Percentiles rank a stretch among this genome's conserved stretches.
Evolutionary conservation across 495 filamentous ascomycete genomes (phyloP).

Genomic region (Penicillium ochrochloron): DNA sequence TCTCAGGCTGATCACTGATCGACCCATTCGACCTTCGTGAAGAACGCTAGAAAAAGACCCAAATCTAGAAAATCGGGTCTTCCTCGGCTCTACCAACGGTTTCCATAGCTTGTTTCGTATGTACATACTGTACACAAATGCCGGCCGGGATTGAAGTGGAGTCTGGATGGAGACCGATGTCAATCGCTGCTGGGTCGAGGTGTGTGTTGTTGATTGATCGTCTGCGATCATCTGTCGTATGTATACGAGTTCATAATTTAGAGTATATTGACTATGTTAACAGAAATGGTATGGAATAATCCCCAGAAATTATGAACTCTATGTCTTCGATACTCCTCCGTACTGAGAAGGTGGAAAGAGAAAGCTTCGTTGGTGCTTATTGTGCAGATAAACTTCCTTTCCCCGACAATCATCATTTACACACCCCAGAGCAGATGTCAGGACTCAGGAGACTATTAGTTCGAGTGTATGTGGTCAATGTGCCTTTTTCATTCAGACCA

Average conservation of each 20-base stretch:
- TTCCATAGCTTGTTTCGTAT: neutral
- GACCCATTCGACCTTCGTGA: neutral
- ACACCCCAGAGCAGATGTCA: neutral
- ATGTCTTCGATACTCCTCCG: neutral
- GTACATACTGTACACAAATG: neutral
- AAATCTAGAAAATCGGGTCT: conserved; percentile 2
- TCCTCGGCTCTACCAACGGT: neutral
- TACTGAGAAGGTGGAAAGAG: neutral
- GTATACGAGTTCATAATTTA: neutral
- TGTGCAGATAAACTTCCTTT: neutral
- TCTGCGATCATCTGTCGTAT: neutral
- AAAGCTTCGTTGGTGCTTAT: neutral
- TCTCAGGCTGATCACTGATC: neutral
- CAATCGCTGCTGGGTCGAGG: neutral
- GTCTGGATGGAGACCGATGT: conserved; percentile 3
- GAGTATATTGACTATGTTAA: neutral
- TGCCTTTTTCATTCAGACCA: neutral
- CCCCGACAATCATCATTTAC: conserved; percentile 7
- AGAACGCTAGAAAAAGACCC: conserved; percentile 1
- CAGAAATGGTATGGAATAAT: neutral
- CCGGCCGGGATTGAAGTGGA: neutral
- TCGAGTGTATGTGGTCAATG: neutral
- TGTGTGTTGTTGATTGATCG: neutral
- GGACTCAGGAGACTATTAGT: neutral
- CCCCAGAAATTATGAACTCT: neutral